Percentiles rank a stretch among this genome's conserved stretches.
phyloP scores from a whole-genome alignment of 495 filamentous ascomycete species.

The Xylaria curta region DNA sequence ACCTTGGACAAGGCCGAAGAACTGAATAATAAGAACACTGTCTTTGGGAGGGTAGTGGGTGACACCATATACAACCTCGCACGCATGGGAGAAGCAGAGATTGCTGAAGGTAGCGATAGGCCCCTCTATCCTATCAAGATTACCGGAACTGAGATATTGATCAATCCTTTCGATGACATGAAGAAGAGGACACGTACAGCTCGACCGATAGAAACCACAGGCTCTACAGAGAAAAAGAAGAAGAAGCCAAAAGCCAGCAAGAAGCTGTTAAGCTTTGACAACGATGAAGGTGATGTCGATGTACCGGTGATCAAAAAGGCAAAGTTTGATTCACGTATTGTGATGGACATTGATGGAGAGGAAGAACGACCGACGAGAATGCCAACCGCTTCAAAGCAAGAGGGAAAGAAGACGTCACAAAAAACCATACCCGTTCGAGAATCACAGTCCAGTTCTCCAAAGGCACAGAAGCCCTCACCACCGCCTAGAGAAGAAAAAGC shows the following conservation, averaged over 20 bases:
- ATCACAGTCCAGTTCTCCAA: slow-evolving; percentile 21
- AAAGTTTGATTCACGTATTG: slow-evolving; percentile 88
- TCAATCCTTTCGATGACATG: slow-evolving; percentile 91
- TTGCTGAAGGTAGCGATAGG: slow-evolving; percentile 79
- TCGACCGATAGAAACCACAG: slow-evolving; percentile 47
- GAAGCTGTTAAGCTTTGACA: slow-evolving; percentile 86
- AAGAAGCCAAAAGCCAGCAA: slow-evolving; percentile 80
- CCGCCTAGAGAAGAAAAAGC: slow-evolving; percentile 34
- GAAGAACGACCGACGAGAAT: slow-evolving; percentile 39
- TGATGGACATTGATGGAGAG: slow-evolving; percentile 61
- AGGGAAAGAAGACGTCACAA: slow-evolving; percentile 38
- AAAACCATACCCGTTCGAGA: slow-evolving; percentile 41
- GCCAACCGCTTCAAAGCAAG: slow-evolving; percentile 37
- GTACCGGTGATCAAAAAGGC: slow-evolving; percentile 76
- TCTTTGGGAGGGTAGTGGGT: slow-evolving; percentile 91
- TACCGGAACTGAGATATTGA: slow-evolving; percentile 78
- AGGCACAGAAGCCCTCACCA: slow-evolving; percentile 32
- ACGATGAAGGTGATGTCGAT: slow-evolving; percentile 78
- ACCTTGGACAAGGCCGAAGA: slow-evolving; percentile 84
- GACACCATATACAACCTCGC: slow-evolving; percentile 96
- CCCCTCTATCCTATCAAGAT: slow-evolving; percentile 88
- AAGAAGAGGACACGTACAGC: slow-evolving; percentile 67
- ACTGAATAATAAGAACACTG: slow-evolving; percentile 84
- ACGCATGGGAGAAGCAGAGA: slow-evolving; percentile 87
- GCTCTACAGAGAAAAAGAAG: slow-evolving; percentile 67